Base-by-base conservation (phyloP, 139 green algal genomes). In the Volvox reticuliferus region DNA sequence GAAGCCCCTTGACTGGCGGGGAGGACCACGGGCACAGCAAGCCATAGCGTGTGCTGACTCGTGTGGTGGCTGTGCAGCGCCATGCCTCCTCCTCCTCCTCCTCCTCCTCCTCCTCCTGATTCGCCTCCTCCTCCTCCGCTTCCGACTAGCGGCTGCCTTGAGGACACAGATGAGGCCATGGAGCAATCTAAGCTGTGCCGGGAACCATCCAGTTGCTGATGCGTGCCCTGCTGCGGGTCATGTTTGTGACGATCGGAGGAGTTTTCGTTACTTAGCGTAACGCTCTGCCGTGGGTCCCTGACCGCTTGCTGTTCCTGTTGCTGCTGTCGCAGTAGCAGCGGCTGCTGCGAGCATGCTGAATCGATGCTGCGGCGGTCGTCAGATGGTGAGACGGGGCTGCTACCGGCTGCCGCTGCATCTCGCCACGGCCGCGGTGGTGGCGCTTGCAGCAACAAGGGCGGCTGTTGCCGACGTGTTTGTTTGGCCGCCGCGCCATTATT, bases 271-370 rank as follows among this genome's bases (percentile, higher is more conserved):
- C 5, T 55, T 55, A 55, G 44, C 44, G 44, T 9, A 55, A 55
- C 44, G 44, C 44, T 55, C 44, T 55, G 44, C 44, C 9, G 44
- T 55, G 44, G 5, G 44, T 55, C 44, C 9, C 44, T 5, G 44
- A 55, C 44, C 44, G 44, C 44, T 55, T 79, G 18, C 2, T 68
- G 78, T 9, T 84, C 20, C 16, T 84, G 36, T 13, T 84, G 36
- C 18, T 84, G 78, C 18, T 68, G 78, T 14, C 16, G 36, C 24
- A 62, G 9, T 18, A 87, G 82, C 62, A 87, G 62, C 17, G 82
- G 82, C 62, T 77, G 82, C 82, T 87, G 82, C 9, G 82, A 87
- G 62, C 21, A 61, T 20, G 32, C n/a, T 21, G 61, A 78, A n/a
- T 87, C 82, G 30, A 33, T 32, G 82, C 82, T 87, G 62, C 30